Evolutionary conservation across 371 early-diverging fungal genomes (phyloP).

Genomic region (Haplosporangium sp.): DNA sequence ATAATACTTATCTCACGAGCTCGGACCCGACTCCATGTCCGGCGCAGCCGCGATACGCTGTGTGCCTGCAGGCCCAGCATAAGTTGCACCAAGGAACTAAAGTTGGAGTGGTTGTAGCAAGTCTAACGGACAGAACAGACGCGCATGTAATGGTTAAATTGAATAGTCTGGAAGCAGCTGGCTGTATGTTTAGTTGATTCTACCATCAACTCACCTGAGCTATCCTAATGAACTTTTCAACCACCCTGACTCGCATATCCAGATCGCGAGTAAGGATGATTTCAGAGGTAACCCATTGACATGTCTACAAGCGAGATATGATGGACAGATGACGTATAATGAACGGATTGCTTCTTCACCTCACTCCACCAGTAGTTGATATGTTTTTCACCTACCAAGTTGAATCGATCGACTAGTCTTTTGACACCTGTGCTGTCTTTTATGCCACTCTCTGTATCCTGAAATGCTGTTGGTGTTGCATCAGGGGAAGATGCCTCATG

Average conservation of each 20-base stretch:
- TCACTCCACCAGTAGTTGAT: neutral
- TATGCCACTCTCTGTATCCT: too few relatives aligned
- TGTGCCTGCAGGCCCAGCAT: constrained; percentile 72
- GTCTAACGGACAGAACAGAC: constrained; percentile 57
- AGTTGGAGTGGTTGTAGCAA: constrained; percentile 74
- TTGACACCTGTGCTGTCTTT: constrained; percentile 27
- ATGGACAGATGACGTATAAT: neutral
- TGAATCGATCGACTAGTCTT: constrained; percentile 71
- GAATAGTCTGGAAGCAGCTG: too few relatives aligned
- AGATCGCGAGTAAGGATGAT: constrained; percentile 65
- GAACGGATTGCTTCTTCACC: neutral
- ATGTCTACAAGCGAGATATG: constrained; percentile 46
- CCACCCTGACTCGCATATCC: constrained; percentile 69
- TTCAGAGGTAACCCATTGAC: constrained; percentile 80
- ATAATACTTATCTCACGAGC: constrained; percentile 63
- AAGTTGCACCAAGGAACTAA: constrained; percentile 71
- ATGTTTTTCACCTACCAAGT: constrained; percentile 57
- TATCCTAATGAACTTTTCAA: constrained; percentile 80
- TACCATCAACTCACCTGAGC: constrained; percentile 63
- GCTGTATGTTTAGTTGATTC: neutral
- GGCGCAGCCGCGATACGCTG: constrained; percentile 65
- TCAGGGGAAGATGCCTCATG: too few relatives aligned
- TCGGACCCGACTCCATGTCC: constrained; percentile 70
- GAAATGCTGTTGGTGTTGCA: too few relatives aligned
- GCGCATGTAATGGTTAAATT: too few relatives aligned